phyloP scores from a whole-genome alignment of 2,329 filamentous ascomycete genomes.

The Fusarium marasasianum region DNA sequence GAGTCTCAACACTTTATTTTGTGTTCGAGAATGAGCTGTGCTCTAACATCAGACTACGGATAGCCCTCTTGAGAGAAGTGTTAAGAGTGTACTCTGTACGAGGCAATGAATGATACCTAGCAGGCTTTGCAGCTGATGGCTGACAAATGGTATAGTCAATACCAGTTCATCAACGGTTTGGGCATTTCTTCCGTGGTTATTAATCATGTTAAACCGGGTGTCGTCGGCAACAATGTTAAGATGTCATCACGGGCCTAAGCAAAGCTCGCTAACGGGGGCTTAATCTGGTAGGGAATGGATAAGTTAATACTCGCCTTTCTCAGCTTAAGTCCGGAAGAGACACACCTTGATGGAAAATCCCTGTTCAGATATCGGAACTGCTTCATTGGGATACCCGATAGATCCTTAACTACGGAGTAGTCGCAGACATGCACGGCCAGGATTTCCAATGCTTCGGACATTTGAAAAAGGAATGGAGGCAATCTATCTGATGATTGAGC shows the following conservation, averaged over 20 bases:
- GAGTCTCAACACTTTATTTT: neutral
- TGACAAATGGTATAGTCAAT: slow-evolving; percentile 40
- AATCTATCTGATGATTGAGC: neutral
- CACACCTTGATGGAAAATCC: slow-evolving; percentile 38
- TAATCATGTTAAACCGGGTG: slow-evolving; percentile 33
- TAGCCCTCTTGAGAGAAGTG: neutral
- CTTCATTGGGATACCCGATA: slow-evolving; percentile 42
- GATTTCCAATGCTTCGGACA: slow-evolving; percentile 12
- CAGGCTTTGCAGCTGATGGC: slow-evolving; percentile 19
- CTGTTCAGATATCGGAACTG: slow-evolving; percentile 38
- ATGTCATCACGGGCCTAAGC: slow-evolving; percentile 18
- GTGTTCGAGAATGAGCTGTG: neutral
- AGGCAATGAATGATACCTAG: neutral
- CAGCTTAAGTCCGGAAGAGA: slow-evolving; percentile 32
- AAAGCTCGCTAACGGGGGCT: slow-evolving; percentile 23
- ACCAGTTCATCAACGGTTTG: slow-evolving; percentile 27
- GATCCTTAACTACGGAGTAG: neutral
- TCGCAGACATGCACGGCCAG: slow-evolving; percentile 30
- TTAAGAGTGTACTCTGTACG: neutral
- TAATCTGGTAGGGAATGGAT: slow-evolving; percentile 30
- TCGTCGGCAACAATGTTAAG: slow-evolving; percentile 35
- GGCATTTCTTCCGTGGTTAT: slow-evolving; percentile 33
- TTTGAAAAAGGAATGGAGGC: neutral
- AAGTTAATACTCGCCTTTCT: slow-evolving; percentile 34
- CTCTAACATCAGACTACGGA: neutral